phyloP scores from a whole-genome alignment of 2,329 filamentous ascomycete genomes.

The Cordyceps cateniannulata region DNA sequence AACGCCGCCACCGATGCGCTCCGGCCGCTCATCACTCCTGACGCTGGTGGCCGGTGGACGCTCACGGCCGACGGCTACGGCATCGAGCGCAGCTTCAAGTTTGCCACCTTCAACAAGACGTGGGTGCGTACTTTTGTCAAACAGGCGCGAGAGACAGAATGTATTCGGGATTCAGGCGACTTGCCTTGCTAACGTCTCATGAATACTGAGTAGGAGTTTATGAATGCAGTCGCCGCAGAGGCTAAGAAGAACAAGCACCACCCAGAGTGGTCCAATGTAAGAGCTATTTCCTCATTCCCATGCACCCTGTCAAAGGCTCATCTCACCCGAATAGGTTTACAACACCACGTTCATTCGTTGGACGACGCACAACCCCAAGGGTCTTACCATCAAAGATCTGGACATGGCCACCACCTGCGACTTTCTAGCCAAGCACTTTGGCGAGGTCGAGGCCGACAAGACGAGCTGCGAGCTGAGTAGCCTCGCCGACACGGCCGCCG shows the following conservation, averaged over 20 bases:
- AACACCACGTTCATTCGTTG: slow-evolving; percentile 65
- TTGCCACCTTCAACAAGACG: slow-evolving; percentile 59
- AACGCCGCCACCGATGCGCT: slow-evolving; percentile 28
- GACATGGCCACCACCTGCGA: slow-evolving; percentile 58
- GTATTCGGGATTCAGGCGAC: too few relatives aligned
- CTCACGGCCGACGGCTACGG: slow-evolving; percentile 45
- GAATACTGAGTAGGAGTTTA: slow-evolving; percentile 63
- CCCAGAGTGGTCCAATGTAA: slow-evolving; percentile 69
- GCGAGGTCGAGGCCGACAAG: slow-evolving; percentile 39
- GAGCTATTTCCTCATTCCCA: slow-evolving; percentile 17
- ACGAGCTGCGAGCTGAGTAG: slow-evolving; percentile 32
- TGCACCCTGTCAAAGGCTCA: neutral
- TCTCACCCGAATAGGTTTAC: slow-evolving; percentile 47
- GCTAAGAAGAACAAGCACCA: slow-evolving; percentile 65
- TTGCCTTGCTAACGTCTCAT: neutral
- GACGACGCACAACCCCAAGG: slow-evolving; percentile 64
- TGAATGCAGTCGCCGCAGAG: slow-evolving; percentile 63
- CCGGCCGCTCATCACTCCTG: slow-evolving; percentile 33
- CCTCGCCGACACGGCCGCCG: slow-evolving; percentile 40
- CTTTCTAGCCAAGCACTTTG: slow-evolving; percentile 47
- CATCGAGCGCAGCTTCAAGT: slow-evolving; percentile 54
- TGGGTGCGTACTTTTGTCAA: slow-evolving; percentile 51
- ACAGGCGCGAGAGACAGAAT: too few relatives aligned
- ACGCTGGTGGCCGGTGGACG: slow-evolving; percentile 39
- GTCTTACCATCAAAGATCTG: slow-evolving; percentile 59